A percentile compares a stretch with the other conserved stretches of the same genome.
Conservation (phyloP, 345 rosid species). For the Reutealis trisperma region DNA sequence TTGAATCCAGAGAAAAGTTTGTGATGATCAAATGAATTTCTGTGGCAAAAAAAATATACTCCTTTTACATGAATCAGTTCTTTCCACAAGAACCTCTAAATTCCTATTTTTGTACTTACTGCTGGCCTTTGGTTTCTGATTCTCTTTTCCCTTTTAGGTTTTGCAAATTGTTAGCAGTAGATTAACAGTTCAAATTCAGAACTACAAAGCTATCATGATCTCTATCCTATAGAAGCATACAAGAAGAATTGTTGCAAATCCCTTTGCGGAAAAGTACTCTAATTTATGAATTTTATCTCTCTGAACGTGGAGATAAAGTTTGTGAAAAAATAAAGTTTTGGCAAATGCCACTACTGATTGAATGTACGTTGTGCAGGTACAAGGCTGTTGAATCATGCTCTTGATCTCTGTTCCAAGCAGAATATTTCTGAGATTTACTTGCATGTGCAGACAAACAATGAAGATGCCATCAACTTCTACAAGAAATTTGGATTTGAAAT, state of each 20-base stretch:
- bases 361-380: constrained; percentile 59
- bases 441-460: constrained; percentile 97
- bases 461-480: constrained; percentile 93
- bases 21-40: neutral
- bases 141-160: neutral
- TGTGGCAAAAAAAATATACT: neutral
- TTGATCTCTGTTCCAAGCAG: constrained; percentile 73
- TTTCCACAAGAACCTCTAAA: neutral
- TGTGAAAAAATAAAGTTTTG: too few species aligned
- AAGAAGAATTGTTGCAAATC: neutral
- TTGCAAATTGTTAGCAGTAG: neutral
- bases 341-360: neutral
- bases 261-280: neutral
- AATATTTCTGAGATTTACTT: constrained; percentile 79
- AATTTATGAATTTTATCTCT: neutral
- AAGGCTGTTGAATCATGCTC: constrained; percentile 79
- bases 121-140: neutral
- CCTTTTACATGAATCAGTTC: neutral
- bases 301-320: neutral
- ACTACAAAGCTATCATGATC: neutral
- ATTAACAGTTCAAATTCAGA: neutral
- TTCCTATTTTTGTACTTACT: neutral
- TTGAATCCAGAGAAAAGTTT: neutral
- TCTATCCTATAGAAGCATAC: neutral
- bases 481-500: constrained; percentile 91